Conservation (phyloP, 2,329 filamentous ascomycete species). For the Penicillium sclerotigenum region DNA sequence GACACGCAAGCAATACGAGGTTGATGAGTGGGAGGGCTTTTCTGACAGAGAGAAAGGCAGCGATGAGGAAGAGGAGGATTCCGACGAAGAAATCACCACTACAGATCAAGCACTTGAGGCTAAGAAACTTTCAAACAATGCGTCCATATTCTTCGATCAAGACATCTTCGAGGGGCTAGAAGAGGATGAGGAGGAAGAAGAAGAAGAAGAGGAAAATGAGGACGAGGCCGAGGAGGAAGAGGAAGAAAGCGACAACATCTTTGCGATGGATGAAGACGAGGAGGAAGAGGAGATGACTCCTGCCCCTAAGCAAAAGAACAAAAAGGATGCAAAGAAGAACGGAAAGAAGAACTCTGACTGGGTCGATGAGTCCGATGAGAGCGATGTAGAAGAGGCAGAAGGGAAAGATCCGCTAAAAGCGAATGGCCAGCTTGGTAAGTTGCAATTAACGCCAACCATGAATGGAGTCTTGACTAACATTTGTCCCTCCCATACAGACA, state of each 20-base stretch:
- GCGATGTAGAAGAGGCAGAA: constrained; percentile 32
- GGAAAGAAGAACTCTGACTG: constrained; percentile 23
- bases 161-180: constrained; percentile 87
- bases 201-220: constrained; percentile 41
- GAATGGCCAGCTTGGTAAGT: constrained; percentile 45
- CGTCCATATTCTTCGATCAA: constrained; percentile 86
- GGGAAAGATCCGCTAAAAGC: constrained; percentile 40
- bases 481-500: constrained; percentile 54
- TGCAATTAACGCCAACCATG: constrained; percentile 21
- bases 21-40: constrained; percentile 90
- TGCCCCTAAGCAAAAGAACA: constrained; percentile 21
- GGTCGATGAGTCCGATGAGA: constrained; percentile 34
- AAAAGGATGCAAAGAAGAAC: constrained; percentile 23
- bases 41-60: constrained; percentile 63
- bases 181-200: constrained; percentile 59
- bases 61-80: constrained; percentile 51
- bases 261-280: constrained; percentile 35
- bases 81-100: constrained; percentile 15
- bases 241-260: constrained; percentile 37
- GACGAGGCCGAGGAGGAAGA: constrained; percentile 32
- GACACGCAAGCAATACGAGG: constrained; percentile 72
- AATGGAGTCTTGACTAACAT: constrained; percentile 19
- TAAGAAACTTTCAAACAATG: constrained; percentile 72
- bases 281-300: constrained; percentile 18
- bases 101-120: constrained; percentile 35